Evolutionary conservation across 78 protist genomes (phyloP).

Genomic region (Cavenderia fasciculata): DNA sequence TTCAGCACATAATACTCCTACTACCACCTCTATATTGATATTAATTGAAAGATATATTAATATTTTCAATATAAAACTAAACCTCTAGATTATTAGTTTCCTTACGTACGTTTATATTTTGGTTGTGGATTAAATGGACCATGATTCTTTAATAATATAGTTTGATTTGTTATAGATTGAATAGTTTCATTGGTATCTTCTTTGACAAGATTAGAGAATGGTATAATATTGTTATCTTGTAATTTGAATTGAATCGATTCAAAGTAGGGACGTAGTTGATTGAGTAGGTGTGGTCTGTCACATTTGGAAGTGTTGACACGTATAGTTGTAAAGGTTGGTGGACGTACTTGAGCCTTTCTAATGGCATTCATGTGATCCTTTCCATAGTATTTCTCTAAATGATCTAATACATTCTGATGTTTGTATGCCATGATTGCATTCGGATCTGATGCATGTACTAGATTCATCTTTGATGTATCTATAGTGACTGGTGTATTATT

Average conservation of each 20-base stretch:
- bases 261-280: slow-evolving; percentile 2
- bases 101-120: slow-evolving; percentile 15
- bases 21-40: slow-evolving; percentile 13
- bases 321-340: slow-evolving; percentile 16
- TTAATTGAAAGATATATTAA: not conserved
- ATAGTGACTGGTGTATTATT: too few species aligned
- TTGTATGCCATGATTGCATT: slow-evolving; percentile 2
- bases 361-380: not conserved
- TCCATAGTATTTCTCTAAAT: slow-evolving; percentile 29
- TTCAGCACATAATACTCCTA: slow-evolving; percentile 50
- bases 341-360: not conserved
- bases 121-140: slow-evolving; percentile 30
- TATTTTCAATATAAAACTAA: not conserved
- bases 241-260: not conserved
- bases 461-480: not conserved
- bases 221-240: not conserved
- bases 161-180: slow-evolving; percentile 3
- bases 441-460: not conserved
- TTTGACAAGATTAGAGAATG: not conserved
- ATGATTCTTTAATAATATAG: slow-evolving; percentile 16
- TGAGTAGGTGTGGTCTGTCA: not conserved
- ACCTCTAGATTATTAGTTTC: not conserved
- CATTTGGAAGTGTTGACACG: not conserved
- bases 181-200: not conserved
- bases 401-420: slow-evolving; percentile 1